These are phyloP conservation scores for Salix brachista DNA, from an alignment of 345 rosid genomes.

Conservation along the genomic window DNA sequence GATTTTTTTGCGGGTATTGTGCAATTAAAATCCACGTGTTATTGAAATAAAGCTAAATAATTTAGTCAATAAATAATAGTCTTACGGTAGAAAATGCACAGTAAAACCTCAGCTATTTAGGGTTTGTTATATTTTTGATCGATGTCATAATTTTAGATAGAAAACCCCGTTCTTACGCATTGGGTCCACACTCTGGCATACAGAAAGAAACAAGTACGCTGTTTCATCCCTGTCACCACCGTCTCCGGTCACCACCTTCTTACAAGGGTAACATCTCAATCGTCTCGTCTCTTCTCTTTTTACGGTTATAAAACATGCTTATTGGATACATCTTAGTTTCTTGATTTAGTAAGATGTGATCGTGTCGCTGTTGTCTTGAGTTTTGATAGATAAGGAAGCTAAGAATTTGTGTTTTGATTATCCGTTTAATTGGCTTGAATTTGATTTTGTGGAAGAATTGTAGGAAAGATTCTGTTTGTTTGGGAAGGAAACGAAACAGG, in stretches of 20 bases:
- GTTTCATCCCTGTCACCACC: background rate
- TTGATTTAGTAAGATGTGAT: background rate
- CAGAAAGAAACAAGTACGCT: background rate
- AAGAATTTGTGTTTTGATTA: background rate
- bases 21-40: too few species aligned
- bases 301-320: too few species aligned
- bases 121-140: too few species aligned
- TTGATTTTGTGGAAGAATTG: too few species aligned
- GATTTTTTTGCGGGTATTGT: too few species aligned
- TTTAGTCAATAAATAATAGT: too few species aligned
- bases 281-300: background rate
- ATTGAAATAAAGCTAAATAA: too few species aligned
- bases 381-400: background rate
- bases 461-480: slow-evolving; percentile 1
- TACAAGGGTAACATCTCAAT: background rate
- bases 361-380: background rate
- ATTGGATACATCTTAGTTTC: background rate
- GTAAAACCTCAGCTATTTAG: too few species aligned
- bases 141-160: too few species aligned
- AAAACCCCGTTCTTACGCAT: background rate
- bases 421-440: background rate
- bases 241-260: background rate
- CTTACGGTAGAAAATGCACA: too few species aligned
- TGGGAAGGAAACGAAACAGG: background rate
- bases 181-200: background rate